Base-by-base conservation (phyloP, 1,284 basidiomycete species). In the Volvariella surrecta region DNA sequence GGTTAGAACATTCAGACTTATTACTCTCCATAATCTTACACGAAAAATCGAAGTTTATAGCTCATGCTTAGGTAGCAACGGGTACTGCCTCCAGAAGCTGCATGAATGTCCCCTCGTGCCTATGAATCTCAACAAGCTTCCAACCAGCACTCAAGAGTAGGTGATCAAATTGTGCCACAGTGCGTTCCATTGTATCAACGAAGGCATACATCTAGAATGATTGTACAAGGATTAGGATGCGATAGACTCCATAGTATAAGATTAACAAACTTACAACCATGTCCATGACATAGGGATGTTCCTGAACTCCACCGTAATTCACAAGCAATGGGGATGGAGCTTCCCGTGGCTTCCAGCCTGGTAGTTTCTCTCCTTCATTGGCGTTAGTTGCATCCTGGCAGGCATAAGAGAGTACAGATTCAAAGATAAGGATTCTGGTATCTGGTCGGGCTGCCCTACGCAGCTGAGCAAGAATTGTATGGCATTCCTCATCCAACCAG, bases 391-490 rank as follows among this genome's bases (percentile, higher is more conserved):
- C 42, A 21, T 54, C 53, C n/a, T 52, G 55, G 39, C 59, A 63
- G 1, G 62, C 53, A 39, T 60, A 59, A 1, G 56, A 52, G 3
- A 59, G 45, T 6, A 28, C 24, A 20, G 47, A 57, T 19, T 70
- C 69, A 3, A 65, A 43, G n/a, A 70, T 11, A 8, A 71, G 20
- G 1, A 70, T 58, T 31, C 53, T 60, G 0, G 62, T 63, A 6
- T 52, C 46, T 1, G 57, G 49, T 1, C 40, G 45, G 4, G 64
- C 61, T 7, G 58, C 63, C n/a, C 48, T 49, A n/a, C 63, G 49
- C 3, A 67, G 54, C 2, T 52, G 44, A 7, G 46, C 50, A 22
- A 67, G 49, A 31, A 66, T 62, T 39, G 56, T 55, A 30, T 42
- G 22, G 32, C 45, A 50, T 42, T 59, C 60, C 7, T 45, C 43